phyloP scores from a whole-genome alignment of 805 yeast genomes.

The Ogataea methylovora region DNA sequence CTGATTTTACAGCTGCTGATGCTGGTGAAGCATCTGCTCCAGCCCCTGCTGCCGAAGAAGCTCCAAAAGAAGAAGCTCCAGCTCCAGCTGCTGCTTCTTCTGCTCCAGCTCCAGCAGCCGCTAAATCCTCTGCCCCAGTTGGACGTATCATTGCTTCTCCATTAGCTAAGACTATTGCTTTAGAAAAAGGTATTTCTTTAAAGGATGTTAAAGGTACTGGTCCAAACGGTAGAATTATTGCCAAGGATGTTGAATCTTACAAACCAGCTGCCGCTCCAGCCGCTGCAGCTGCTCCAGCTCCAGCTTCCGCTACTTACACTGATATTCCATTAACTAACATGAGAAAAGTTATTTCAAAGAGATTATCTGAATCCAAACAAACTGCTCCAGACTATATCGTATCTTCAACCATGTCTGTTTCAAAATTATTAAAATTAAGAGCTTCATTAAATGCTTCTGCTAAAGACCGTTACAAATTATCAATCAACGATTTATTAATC shows the following conservation, averaged over 20 bases:
- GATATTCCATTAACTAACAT: slow-evolving; percentile 84
- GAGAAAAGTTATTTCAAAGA: slow-evolving; percentile 90
- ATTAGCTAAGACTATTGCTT: slow-evolving; percentile 84
- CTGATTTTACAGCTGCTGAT: slow-evolving; percentile 74
- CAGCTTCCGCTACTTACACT: slow-evolving; percentile 50
- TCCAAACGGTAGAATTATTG: slow-evolving; percentile 90
- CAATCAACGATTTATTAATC: slow-evolving; percentile 89
- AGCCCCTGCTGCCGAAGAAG: slow-evolving; percentile 28
- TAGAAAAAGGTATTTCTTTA: slow-evolving; percentile 84
- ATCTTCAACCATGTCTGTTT: slow-evolving; percentile 77
- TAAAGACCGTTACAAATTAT: slow-evolving; percentile 81
- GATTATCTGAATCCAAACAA: slow-evolving; percentile 81
- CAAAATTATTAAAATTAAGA: slow-evolving; percentile 88
- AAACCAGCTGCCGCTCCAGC: slow-evolving; percentile 31
- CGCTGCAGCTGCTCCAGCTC: slow-evolving; percentile 30
- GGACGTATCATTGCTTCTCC: slow-evolving; percentile 92
- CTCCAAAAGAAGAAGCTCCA: slow-evolving; percentile 19
- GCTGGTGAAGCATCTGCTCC: slow-evolving; percentile 49
- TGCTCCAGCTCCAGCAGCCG: slow-evolving; percentile 23
- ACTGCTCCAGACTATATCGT: slow-evolving; percentile 89
- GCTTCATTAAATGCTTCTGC: slow-evolving; percentile 79
- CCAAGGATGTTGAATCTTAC: slow-evolving; percentile 78
- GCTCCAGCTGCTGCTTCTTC: slow-evolving; percentile 23
- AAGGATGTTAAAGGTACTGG: slow-evolving; percentile 87
- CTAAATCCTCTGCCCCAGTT: slow-evolving; percentile 32